Evolutionary conservation across 257 asterid species (phyloP), one percentile per base, ranked within the genome.

Genomic region (Misopates orontium): DNA sequence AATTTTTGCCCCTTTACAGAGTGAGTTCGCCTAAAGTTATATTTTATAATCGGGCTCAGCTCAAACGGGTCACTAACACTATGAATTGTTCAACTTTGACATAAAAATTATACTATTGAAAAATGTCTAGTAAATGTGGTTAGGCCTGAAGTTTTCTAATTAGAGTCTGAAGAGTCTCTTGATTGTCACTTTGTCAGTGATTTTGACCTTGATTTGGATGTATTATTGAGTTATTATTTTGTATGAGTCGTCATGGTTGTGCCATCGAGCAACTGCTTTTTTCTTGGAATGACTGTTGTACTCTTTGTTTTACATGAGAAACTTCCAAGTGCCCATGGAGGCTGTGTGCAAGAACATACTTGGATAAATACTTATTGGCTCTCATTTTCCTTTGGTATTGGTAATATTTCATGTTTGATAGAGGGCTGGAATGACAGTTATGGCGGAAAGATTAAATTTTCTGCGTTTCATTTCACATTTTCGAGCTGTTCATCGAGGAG

Each of bases 401-500:
- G 61, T 51, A 71, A 64, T 66, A 51, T 59, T 64, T 56, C 45
- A 24, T 74, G 63, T 50, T 72, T 72, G 56, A 56, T 62, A 94
- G 99, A 88, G 87, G 79, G 92, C 96, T 73, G 99, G 99, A 64
- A 80, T 94, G 95, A 83, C 99, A 51, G 95, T 94, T 64, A 76
- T 64, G 77, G 99, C 99, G 4, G 99, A 94, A 73, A 85, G 96
- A 75, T 77, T 94, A 72, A 94, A 94, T 75, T 94, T 73, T 82
- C 83, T 94, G 67, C 96, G 99, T 64, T 94, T 90, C 71, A 41
- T 94, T 69, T 79, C 99, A 75, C 97, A 94, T 79, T 94, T 94
- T 70, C 94, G 95, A 74, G 95, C 99, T 71, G 95, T 94, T 64
- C 99, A 90, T 73, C 88, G 99, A 73, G 99, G 99, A 65, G 75